A percentile compares a stretch with the other conserved stretches of the same genome.
Evolutionary conservation across 176 grass and related monocot genomes (phyloP).

Genomic region (Ensete glaucum): DNA sequence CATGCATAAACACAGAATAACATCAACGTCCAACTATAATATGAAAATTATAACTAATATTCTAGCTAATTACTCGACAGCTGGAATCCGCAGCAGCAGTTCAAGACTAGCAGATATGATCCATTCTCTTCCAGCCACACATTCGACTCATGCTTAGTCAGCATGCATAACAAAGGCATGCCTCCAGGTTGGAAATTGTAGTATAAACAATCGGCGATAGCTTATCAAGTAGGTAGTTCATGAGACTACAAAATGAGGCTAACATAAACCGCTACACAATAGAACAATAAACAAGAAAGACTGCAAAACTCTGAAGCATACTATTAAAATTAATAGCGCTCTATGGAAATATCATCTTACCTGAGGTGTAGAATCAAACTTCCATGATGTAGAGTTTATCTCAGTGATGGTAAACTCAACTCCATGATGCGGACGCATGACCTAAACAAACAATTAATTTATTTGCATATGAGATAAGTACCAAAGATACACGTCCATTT

Average conservation of each 20-base stretch:
- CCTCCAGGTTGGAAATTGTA: no score
- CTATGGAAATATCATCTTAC: constrained; percentile 19
- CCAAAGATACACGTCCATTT: not conserved
- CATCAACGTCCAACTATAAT: no score
- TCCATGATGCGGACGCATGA: constrained; percentile 38
- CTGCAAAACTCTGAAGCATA: not conserved
- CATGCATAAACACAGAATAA: no score
- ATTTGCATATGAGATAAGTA: not conserved
- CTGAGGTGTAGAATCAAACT: constrained; percentile 61
- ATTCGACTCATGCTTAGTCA: no score
- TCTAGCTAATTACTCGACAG: no score
- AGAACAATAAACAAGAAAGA: not conserved
- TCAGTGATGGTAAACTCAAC: constrained; percentile 57
- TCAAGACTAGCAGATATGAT: no score
- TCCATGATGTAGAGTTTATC: constrained; percentile 51
- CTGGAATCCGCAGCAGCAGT: no score
- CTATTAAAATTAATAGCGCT: not conserved
- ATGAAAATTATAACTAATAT: no score
- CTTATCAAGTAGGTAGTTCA: no score
- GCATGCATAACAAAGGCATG: no score
- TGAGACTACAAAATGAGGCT: not conserved
- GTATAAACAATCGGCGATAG: no score
- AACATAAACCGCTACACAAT: not conserved
- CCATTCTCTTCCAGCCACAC: no score
- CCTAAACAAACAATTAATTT: constrained; percentile 1